phyloP scores from a whole-genome alignment of 192 early-diverging fungal species.

The Entrophospora sp. region DNA sequence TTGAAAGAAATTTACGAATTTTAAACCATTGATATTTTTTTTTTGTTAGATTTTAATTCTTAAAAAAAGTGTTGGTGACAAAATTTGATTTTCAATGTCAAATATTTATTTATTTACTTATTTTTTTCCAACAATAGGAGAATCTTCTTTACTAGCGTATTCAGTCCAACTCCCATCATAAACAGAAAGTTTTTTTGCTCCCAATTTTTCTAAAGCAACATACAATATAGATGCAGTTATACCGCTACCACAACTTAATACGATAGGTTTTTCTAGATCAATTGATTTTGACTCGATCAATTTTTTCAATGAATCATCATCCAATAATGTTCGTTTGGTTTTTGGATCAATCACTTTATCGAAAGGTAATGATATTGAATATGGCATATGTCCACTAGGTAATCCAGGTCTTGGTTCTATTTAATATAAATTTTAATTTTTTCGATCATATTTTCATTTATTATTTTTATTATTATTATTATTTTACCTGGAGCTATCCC shows the following conservation, averaged over 20 bases:
- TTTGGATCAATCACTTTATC: slow-evolving; percentile 47
- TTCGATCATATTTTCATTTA: too few species aligned
- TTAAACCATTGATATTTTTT: too few species aligned
- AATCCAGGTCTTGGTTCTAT: slow-evolving; percentile 77
- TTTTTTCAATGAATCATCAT: slow-evolving; percentile 39
- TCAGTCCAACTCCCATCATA: slow-evolving; percentile 94
- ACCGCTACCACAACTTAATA: slow-evolving; percentile 81
- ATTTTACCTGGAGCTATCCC: slow-evolving; percentile 64
- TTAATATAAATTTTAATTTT: too few species aligned
- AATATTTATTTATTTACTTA: too few species aligned
- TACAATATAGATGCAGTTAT: slow-evolving; percentile 79
- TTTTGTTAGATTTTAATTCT: too few species aligned
- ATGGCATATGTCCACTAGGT: slow-evolving; percentile 74
- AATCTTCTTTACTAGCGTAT: slow-evolving; percentile 63
- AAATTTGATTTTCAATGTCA: too few species aligned
- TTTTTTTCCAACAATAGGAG: slow-evolving; percentile 45
- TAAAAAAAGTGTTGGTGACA: too few species aligned
- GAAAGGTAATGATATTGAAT: slow-evolving; percentile 69
- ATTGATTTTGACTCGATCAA: slow-evolving; percentile 52
- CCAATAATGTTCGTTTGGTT: slow-evolving; percentile 44
- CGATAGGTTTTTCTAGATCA: slow-evolving; percentile 61
- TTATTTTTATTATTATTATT: too few species aligned
- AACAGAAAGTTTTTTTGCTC: slow-evolving; percentile 54
- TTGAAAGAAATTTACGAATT: too few species aligned
- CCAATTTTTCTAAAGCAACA: slow-evolving; percentile 65